Conservation (phyloP, 768 basidiomycete species). For the Cystobasidium tubakii region DNA sequence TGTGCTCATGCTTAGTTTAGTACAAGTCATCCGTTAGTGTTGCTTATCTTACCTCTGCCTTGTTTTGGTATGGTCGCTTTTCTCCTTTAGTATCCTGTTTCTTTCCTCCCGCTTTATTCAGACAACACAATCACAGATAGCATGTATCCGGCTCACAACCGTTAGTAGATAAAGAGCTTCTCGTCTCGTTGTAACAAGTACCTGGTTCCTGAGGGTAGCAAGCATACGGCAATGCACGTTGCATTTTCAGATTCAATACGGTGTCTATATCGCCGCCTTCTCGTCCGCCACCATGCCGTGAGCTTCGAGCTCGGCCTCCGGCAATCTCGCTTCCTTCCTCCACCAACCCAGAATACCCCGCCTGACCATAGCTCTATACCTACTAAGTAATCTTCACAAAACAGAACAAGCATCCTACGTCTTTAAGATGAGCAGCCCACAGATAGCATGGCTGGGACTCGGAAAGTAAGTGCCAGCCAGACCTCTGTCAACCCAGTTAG, state of each 20-base stretch:
- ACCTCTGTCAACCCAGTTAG: too few relatives aligned
- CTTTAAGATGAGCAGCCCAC: neutral
- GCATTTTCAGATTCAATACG: too few relatives aligned
- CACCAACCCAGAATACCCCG: neutral
- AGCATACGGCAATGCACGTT: neutral
- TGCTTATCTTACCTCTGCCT: neutral
- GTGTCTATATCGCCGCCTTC: too few relatives aligned
- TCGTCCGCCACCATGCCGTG: neutral
- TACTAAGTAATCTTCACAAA: neutral
- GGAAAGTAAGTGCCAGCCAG: conserved; percentile 19
- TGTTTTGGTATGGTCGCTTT: neutral
- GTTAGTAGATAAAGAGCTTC: neutral
- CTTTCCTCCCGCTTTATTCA: neutral
- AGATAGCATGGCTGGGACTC: conserved; percentile 23
- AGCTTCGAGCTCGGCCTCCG: neutral
- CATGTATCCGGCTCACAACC: neutral
- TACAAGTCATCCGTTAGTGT: neutral
- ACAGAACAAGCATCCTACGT: neutral
- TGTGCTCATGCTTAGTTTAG: neutral
- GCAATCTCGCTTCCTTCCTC: neutral
- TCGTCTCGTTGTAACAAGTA: neutral
- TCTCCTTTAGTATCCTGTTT: neutral
- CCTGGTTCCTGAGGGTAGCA: neutral
- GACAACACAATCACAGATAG: neutral
- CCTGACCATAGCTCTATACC: too few relatives aligned